A percentile compares a stretch with the other conserved stretches of the same genome.
phyloP scores from a whole-genome alignment of 83 land plant species.

The Diphasiastrum complanatum region DNA sequence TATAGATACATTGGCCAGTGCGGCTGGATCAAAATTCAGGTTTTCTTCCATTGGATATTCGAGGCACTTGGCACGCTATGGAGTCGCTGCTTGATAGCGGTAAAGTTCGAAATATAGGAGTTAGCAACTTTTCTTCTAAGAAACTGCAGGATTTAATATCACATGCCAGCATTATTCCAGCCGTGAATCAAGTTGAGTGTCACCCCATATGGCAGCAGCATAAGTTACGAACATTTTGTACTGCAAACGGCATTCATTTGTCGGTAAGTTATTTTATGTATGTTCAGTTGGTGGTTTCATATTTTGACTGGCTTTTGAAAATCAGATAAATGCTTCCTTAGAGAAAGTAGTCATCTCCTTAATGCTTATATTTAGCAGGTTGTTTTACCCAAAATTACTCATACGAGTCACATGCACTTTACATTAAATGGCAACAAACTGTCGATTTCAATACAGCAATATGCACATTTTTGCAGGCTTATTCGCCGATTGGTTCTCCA shows the following conservation, averaged over 20 bases:
- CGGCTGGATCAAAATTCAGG: not conserved
- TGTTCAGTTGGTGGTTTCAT: not conserved
- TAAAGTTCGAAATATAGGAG: not conserved
- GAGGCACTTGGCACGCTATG: not conserved
- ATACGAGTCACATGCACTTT: too few relatives aligned
- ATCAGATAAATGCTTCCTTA: too few relatives aligned
- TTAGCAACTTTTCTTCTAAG: conserved; percentile 4
- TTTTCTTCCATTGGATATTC: not conserved
- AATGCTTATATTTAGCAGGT: too few relatives aligned
- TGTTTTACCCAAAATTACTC: too few relatives aligned
- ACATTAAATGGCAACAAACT: too few relatives aligned
- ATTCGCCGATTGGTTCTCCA: not conserved
- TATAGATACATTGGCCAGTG: conserved; percentile 12
- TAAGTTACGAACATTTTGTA: not conserved
- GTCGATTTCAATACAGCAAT: not conserved
- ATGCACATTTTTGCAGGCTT: not conserved
- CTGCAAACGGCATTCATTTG: not conserved
- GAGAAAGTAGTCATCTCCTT: too few relatives aligned
- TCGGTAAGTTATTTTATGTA: not conserved
- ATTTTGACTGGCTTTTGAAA: too few relatives aligned
- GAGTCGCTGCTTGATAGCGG: not conserved
- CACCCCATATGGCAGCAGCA: conserved; percentile 5
- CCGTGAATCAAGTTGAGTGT: conserved; percentile 10
- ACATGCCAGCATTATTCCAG: not conserved
- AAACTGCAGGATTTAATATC: not conserved